Conservation (phyloP, 2,329 filamentous ascomycete genomes). For the Monosporascus sp. region DNA sequence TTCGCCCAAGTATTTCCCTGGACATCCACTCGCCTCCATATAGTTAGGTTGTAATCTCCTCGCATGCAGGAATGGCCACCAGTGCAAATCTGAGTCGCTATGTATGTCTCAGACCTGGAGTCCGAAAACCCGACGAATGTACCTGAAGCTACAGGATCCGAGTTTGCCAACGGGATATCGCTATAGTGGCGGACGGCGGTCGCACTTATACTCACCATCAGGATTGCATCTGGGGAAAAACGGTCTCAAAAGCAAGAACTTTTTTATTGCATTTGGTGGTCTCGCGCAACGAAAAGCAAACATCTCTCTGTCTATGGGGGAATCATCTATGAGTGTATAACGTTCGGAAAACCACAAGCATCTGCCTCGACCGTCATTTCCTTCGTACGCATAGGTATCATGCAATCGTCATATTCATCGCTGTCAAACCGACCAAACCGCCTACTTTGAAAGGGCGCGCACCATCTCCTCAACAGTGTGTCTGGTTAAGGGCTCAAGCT, state of each 20-base stretch:
- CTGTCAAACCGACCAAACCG: background rate
- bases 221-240: no score
- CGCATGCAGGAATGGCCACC: no score
- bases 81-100: no score
- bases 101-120: no score
- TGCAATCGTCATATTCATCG: background rate
- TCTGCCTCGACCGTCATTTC: background rate
- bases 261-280: background rate
- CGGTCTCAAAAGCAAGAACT: background rate
- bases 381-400: background rate
- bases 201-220: no score
- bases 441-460: constrained; percentile 18
- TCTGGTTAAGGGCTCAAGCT: constrained; percentile 68
- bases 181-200: no score
- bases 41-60: no score
- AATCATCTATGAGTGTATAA: background rate
- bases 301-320: background rate
- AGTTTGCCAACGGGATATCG: no score
- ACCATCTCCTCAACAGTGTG: constrained; percentile 61
- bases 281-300: background rate
- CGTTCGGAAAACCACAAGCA: background rate
- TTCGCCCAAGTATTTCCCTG: no score
- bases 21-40: no score
- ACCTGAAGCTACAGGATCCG: no score
- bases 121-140: no score